phyloP scores from a whole-genome alignment of 2,329 filamentous ascomycete species.

The Raffaelea deltoideospora region DNA sequence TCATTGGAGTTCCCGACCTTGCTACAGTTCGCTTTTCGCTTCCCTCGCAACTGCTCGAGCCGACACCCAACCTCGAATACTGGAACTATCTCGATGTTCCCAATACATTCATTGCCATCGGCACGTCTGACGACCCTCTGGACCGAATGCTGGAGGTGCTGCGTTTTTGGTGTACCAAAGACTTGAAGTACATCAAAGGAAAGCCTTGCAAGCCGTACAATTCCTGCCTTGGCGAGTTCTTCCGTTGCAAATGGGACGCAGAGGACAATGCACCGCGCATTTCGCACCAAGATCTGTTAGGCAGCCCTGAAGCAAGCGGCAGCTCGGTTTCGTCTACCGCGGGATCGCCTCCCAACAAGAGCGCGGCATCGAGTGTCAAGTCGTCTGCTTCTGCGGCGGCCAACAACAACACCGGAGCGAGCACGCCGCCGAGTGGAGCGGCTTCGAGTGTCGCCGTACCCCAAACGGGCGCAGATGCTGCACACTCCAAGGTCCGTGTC shows the following conservation, averaged over 20 bases:
- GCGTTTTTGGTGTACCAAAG: constrained; percentile 98
- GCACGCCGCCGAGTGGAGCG: constrained; percentile 18
- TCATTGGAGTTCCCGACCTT: constrained; percentile 91
- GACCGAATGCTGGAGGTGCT: constrained; percentile 91
- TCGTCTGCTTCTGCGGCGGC: constrained; percentile 14
- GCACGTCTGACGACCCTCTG: constrained; percentile 78
- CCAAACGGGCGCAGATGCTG: constrained; percentile 26
- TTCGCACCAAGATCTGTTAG: constrained; percentile 31
- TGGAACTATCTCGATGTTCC: constrained; percentile 97
- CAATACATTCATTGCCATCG: constrained; percentile 70
- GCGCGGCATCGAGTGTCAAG: constrained; percentile 32
- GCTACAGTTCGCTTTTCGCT: constrained; percentile 91
- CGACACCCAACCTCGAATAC: constrained; percentile 93
- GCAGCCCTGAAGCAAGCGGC: not conserved
- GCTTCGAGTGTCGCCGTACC: constrained; percentile 33
- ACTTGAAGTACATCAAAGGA: constrained; percentile 96
- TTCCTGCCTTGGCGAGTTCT: constrained; percentile 92
- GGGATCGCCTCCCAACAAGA: constrained; percentile 16
- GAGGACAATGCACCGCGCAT: constrained; percentile 61
- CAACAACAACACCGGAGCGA: constrained; percentile 18
- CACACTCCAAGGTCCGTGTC: constrained; percentile 50
- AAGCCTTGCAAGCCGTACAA: constrained; percentile 99
- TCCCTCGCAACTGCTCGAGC: constrained; percentile 87
- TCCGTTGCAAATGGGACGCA: constrained; percentile 94
- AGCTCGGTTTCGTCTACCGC: not conserved